Evolutionary conservation across 768 basidiomycete genomes (phyloP).

Genomic region (Termitomyces sp.): DNA sequence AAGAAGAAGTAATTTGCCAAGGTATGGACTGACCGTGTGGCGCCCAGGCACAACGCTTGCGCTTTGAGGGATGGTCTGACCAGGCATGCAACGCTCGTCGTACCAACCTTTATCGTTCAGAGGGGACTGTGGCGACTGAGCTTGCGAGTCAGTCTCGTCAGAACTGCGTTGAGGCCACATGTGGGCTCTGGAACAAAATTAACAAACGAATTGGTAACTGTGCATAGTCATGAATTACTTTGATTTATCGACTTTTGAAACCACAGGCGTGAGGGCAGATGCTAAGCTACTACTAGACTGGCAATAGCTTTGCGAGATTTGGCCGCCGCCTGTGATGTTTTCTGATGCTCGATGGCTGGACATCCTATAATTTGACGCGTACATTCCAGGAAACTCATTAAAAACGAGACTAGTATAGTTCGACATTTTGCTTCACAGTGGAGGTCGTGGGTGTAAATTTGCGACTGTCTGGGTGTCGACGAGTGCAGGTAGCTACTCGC

Average conservation of each 20-base stretch:
- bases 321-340: not conserved
- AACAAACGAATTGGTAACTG: not conserved
- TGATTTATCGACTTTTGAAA: not conserved
- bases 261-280: constrained; percentile 3
- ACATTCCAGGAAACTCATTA: not conserved
- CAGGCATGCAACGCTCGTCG: not conserved
- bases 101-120: not conserved
- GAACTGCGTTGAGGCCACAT: not conserved
- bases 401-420: not conserved
- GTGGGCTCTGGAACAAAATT: not conserved
- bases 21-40: constrained; percentile 1
- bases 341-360: not conserved
- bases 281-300: constrained; percentile 7
- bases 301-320: not conserved
- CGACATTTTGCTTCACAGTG: constrained; percentile 1
- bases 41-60: constrained; percentile 3
- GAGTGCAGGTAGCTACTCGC: not conserved
- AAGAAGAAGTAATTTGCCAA: not conserved
- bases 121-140: not conserved
- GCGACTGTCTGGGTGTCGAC: not conserved
- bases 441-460: not conserved
- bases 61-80: constrained; percentile 1
- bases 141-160: not conserved
- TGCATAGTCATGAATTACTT: not conserved
- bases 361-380: not conserved